Evolutionary conservation across 768 basidiomycete species (phyloP), one percentile per base, ranked within the genome.

Genomic region (Fomitopsis serialis): DNA sequence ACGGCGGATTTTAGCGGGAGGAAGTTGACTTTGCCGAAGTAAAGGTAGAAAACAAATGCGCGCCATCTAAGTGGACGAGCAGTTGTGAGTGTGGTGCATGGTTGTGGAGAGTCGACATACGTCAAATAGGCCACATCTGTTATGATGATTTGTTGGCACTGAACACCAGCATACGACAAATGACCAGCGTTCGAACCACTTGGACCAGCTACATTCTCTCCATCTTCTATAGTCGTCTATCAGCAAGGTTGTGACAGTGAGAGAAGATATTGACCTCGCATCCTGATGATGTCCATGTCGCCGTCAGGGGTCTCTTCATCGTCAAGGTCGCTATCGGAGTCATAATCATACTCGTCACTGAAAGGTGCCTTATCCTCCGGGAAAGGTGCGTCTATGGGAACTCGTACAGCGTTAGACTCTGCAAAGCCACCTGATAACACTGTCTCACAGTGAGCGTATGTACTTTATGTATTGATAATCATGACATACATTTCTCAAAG

Each of bases 1-100:
- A 53, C 12, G 15, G 59, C 50, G 5, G 65, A 68, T n/a, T 56
- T 64, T 22, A 73, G 65, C 5, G 69, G 66, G 13, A 57, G 48
- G 53, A 74, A 76, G 24, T 52, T 55, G 35, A 69, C 42, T 25
- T 69, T 64, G 19, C 60, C 57, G 1, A 72, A 74, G 52, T 74
- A 74, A 2, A 76, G 63, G 52, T 72, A 76, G 46, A 69, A 70
- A 7, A 76, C 19, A 13, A 74, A 60, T 1, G 71, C 66, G 49
- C 69, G 69, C 70, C 70, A 71, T 15, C 75, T 76, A 51, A 2
- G 53, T 55, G 0, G 58, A 54, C 3, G 29, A 19, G 21, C 2
- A 27, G 19, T 23, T 7, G 19, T 34, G 19, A 45, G 8, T 10
- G 29, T 15, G 32, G 7, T 9, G 15, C 6, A 17, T 15, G 6